Base-by-base conservation (phyloP, 1,139 yeast species). In the Sugiyamaella sp. region DNA sequence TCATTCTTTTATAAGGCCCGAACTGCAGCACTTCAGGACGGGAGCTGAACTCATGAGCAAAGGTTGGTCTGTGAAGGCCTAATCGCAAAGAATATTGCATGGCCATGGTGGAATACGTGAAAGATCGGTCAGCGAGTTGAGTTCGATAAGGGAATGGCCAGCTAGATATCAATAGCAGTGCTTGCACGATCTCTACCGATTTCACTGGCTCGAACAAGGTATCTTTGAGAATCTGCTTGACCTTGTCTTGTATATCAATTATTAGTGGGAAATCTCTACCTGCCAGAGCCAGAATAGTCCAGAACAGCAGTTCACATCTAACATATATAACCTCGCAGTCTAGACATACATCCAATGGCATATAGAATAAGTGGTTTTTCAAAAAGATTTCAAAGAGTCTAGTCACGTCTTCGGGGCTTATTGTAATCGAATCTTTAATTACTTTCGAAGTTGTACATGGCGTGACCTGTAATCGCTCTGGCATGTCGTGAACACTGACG, bases 61-160 rank as follows among this genome's bases (percentile, higher is more conserved):
- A n/a, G 10, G 12, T 32, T 3, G 51, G 51, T 39, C 51, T 20
- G 24, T 48, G 51, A 10, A 48, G 46, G 5, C 51, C 51, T 27
- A 47, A 27, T 29, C 51, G 29, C 35, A 40, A 12, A 10, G 46
- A 29, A 41, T 20, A 41, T 22, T 48, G 51, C 4, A 41, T 32
- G 2, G 52, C 50, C n/a, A 44, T 17, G 1, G 41, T 27, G 22
- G 47, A 51, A 41, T 38, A 51, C 4, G 52, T 48, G n/a, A 43
- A 35, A 2, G 55, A 52, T 12, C 24, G 44, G 20, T 52, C 51
- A 37, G 48, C 52, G 12, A 49, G 25, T 27, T 43, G 48, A 1
- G 52, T 38, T 17, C 14, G 38, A 38, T 48, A 52, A 16, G 55
- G 55, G 29, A 52, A 27, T 10, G 55, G 52, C 55, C 55, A 52